Conservation (phyloP, 1,284 basidiomycete genomes). For the Agaricales sp. region DNA sequence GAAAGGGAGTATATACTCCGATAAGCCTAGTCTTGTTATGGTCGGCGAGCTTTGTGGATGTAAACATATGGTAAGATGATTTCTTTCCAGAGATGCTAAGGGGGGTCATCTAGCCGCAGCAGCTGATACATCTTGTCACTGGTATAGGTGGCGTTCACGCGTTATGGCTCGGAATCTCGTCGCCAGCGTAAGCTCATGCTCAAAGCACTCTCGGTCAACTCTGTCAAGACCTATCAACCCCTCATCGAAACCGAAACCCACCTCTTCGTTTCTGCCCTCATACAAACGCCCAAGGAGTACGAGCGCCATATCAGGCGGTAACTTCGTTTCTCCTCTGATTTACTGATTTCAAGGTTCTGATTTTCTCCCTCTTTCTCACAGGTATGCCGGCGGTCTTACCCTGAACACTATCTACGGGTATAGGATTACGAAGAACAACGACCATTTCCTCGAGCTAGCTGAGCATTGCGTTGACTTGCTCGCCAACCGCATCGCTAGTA, state of each 20-base stretch:
- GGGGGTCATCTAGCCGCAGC: constrained; percentile 10
- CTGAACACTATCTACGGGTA: constrained; percentile 59
- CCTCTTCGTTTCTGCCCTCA: constrained; percentile 34
- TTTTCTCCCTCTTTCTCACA: constrained; percentile 11
- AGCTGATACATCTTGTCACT: too few relatives aligned
- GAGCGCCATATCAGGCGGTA: constrained; percentile 30
- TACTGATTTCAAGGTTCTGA: constrained; percentile 3
- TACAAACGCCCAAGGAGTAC: constrained; percentile 31
- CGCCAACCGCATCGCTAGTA: constrained; percentile 49
- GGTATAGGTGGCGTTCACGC: constrained; percentile 55
- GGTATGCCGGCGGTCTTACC: constrained; percentile 51
- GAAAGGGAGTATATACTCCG: constrained; percentile 58
- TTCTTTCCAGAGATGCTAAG: too few relatives aligned
- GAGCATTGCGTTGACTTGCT: constrained; percentile 52
- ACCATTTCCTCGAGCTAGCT: constrained; percentile 46
- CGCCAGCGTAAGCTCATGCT: constrained; percentile 59
- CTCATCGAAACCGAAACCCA: constrained; percentile 44
- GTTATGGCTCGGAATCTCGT: constrained; percentile 49
- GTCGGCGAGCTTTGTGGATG: constrained; percentile 58
- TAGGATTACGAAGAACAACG: constrained; percentile 37
- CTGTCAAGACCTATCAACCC: constrained; percentile 46
- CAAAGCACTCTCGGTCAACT: constrained; percentile 42
- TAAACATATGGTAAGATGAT: constrained; percentile 29
- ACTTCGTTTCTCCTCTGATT: not conserved
- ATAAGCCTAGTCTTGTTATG: constrained; percentile 62